phyloP scores from a whole-genome alignment of 1,284 basidiomycete genomes.

The Puccinia brachypodii region DNA sequence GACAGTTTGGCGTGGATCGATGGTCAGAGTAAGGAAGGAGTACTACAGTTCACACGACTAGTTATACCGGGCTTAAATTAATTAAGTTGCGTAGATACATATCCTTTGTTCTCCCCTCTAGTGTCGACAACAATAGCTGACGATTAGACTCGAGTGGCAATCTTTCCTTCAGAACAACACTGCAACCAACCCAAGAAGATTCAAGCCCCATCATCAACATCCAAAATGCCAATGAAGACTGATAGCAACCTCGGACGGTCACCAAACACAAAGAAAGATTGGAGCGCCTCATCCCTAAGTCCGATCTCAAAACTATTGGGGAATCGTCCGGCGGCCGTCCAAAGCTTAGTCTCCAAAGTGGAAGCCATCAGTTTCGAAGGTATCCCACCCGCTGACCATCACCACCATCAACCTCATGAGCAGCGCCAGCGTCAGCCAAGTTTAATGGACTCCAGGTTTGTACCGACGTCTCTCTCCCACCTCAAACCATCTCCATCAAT shows the following conservation, averaged over 20 bases:
- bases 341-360: slow-evolving; percentile 15
- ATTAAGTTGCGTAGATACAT: too few relatives aligned
- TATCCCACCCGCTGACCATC: neutral
- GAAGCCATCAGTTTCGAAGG: slow-evolving; percentile 30
- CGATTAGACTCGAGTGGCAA: too few relatives aligned
- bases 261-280: neutral
- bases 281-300: neutral
- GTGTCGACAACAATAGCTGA: too few relatives aligned
- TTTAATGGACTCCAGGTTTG: neutral
- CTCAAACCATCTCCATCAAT: neutral
- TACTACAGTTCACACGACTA: too few relatives aligned
- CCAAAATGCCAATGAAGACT: neutral
- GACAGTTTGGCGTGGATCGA: too few relatives aligned
- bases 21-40: too few relatives aligned
- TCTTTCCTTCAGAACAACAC: too few relatives aligned
- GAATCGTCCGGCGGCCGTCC: slow-evolving; percentile 17
- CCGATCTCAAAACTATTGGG: slow-evolving; percentile 17
- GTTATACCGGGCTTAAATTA: too few relatives aligned
- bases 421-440: neutral
- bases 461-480: neutral
- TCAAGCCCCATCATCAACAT: neutral
- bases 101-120: too few relatives aligned
- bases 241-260: neutral
- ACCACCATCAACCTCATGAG: neutral
- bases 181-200: too few relatives aligned